Percentiles rank a stretch among this genome's conserved stretches.
These are phyloP conservation scores for Cadophora gregata DNA, from an alignment of 2,329 filamentous ascomycete genomes.

Conservation along the genomic window DNA sequence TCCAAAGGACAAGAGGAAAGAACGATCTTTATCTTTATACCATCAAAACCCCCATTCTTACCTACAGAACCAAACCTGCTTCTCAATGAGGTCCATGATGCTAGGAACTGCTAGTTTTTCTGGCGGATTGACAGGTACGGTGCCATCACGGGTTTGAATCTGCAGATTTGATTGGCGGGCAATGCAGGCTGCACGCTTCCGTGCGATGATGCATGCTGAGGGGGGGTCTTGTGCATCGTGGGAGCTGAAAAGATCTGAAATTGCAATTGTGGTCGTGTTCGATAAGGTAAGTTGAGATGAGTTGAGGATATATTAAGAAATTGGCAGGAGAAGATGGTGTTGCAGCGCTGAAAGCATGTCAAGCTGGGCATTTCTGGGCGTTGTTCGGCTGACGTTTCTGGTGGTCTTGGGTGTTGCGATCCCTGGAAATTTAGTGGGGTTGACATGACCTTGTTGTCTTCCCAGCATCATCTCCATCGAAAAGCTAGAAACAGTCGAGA, in stretches of 20 bases:
- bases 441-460: no score
- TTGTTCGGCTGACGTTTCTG: constrained; percentile 2
- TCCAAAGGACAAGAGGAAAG: background rate
- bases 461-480: no score
- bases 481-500: no score
- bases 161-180: constrained; percentile 15
- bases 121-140: background rate
- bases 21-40: constrained; percentile 9
- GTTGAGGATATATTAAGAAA: background rate
- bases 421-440: background rate
- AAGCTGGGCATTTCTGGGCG: constrained; percentile 5
- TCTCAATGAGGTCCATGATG: background rate
- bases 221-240: background rate
- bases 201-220: background rate
- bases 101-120: constrained; percentile 8
- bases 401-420: background rate
- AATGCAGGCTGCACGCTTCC: constrained; percentile 4
- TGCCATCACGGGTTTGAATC: constrained; percentile 18
- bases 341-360: background rate
- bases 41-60: background rate
- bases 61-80: background rate
- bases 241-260: no score
- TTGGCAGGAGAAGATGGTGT: background rate
- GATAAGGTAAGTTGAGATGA: background rate
- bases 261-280: background rate